Evolutionary conservation across 2,329 filamentous ascomycete species (phyloP).

Genomic region (Cladosporium halotolerans): DNA sequence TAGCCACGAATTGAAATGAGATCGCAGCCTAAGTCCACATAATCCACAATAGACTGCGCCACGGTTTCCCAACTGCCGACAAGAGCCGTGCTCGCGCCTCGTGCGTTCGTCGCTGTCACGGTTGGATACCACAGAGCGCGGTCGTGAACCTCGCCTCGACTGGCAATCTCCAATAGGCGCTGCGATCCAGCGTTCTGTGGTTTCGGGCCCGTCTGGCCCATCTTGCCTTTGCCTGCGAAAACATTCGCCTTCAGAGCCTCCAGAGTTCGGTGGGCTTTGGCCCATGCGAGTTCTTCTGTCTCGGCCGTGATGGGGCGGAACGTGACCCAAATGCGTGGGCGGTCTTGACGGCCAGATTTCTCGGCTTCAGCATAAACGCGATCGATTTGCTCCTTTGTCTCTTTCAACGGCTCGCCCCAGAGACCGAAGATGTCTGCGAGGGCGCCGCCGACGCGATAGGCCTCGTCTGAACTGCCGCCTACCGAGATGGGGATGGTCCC

Average conservation of each 20-base stretch:
- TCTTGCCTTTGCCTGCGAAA: constrained; percentile 19
- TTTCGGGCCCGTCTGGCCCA: constrained; percentile 25
- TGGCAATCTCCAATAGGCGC: constrained; percentile 52
- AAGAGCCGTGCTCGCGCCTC: constrained; percentile 54
- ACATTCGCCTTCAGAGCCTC: constrained; percentile 45
- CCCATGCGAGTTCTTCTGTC: constrained; percentile 58
- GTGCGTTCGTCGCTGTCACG: constrained; percentile 54
- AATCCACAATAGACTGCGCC: constrained; percentile 50
- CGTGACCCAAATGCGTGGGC: constrained; percentile 58
- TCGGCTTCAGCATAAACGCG: constrained; percentile 53
- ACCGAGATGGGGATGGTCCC: constrained; percentile 53
- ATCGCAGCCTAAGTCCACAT: constrained; percentile 51
- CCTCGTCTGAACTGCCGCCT: constrained; percentile 53
- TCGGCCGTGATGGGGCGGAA: constrained; percentile 57
- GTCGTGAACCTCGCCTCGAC: constrained; percentile 52
- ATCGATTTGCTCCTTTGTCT: constrained; percentile 58
- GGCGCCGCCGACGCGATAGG: constrained; percentile 53
- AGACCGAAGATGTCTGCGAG: constrained; percentile 58
- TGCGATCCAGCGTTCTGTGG: constrained; percentile 57
- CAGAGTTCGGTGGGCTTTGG: constrained; percentile 52
- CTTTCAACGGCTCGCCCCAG: constrained; percentile 59
- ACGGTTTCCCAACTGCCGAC: constrained; percentile 51
- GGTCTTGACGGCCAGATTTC: constrained; percentile 47
- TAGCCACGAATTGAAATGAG: constrained; percentile 57
- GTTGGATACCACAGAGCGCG: constrained; percentile 59